Base-by-base conservation (phyloP, 257 asterid genomes). In the Jacaranda mimosifolia region DNA sequence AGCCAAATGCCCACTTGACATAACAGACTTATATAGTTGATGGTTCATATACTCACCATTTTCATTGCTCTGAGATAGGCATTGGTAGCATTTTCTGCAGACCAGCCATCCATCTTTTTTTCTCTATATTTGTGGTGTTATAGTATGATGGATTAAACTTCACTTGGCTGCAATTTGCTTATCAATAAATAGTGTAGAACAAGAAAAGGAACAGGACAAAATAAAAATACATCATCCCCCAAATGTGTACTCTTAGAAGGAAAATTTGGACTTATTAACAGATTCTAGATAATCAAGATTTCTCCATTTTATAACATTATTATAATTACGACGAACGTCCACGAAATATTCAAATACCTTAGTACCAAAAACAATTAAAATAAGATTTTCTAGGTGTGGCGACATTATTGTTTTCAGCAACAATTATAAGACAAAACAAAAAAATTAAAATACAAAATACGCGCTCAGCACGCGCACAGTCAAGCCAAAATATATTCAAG, bases 21-120 rank as follows among this genome's bases (percentile, higher is more conserved):
- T 26, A 26, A 26, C 32, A 26, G 32, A 26, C 32, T 26, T 26
- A 1, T 26, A 26, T 26, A 26, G 2, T 26, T 26, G 32, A 26
- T 26, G 32, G 32, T 4, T 13, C 17, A 8, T 36, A 48, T 70
- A 62, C 89, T 89, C 68, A 90, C 94, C 96, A 92, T 83, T 82
- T 83, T 92, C 74, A 92, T 86, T 79, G 93, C 86, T 85, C 81
- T 76, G 40, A 92, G 93, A 82, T 89, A 92, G 15, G 97, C 97
- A 72, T 90, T 89, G 15, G 94, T 89, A 84, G 97, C 96, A 71
- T 92, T 92, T 87, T 92, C 94, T 77, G 94, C 93, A 67, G 96
- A 92, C 97, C 97, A 92, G 76, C 65, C 78, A 75, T 85, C 80
- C 97, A 89, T 90, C 57, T 60, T 71, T 45, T n/a, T 45, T 75